Evolutionary conservation across 2,329 filamentous ascomycete species (phyloP).

Genomic region (Xylariaceae sp.): DNA sequence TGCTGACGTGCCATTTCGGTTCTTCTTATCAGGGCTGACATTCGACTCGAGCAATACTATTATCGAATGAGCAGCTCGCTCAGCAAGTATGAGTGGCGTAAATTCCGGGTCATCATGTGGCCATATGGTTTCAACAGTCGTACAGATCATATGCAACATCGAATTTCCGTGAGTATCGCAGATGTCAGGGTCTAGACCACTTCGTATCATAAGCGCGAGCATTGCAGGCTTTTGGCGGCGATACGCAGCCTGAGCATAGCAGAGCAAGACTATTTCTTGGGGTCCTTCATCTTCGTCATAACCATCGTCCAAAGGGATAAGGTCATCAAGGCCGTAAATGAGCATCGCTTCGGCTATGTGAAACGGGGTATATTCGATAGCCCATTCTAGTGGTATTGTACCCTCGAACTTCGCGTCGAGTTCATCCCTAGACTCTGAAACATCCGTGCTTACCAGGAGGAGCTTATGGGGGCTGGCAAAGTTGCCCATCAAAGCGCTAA

Average conservation of each 20-base stretch:
- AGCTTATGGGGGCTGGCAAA: no score
- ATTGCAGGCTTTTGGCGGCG: conserved; percentile 24
- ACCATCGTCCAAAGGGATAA: not conserved
- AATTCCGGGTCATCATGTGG: conserved; percentile 9
- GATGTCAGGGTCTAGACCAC: conserved; percentile 10
- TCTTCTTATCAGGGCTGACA: conserved; percentile 10
- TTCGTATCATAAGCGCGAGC: conserved; percentile 14
- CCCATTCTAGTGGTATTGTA: conserved; percentile 31
- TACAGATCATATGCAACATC: conserved; percentile 29
- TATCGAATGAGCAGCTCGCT: conserved; percentile 15
- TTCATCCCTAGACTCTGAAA: no score
- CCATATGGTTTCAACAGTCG: conserved; percentile 18
- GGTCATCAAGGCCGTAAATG: not conserved
- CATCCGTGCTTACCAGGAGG: no score
- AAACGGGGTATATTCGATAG: conserved; percentile 23
- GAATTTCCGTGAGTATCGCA: conserved; percentile 28
- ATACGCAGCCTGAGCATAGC: conserved; percentile 26
- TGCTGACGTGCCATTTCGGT: conserved; percentile 24
- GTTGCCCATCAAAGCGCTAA: no score
- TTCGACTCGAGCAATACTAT: conserved; percentile 12
- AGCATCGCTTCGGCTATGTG: conserved; percentile 11
- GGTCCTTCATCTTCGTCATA: not conserved
- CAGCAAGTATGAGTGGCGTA: conserved; percentile 16
- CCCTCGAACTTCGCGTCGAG: no score
- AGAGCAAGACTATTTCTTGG: not conserved